Percentiles rank a stretch among this genome's conserved stretches.
phyloP scores from a whole-genome alignment of 2,329 filamentous ascomycete genomes.

The Pseudogymnoascus verrucosus region DNA sequence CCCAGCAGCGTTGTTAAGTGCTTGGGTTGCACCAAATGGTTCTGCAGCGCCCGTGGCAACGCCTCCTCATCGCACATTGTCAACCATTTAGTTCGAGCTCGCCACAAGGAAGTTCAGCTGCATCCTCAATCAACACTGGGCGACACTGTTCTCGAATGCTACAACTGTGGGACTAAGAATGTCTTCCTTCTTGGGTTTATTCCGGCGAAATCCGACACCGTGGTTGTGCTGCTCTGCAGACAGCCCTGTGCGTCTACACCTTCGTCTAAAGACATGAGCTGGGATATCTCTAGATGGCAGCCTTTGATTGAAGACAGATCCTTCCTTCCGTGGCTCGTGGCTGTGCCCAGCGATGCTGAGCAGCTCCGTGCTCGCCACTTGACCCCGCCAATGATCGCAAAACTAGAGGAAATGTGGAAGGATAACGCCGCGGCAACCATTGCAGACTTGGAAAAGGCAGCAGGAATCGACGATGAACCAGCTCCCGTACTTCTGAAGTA shows the following conservation, averaged over 20 bases:
- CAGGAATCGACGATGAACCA: constrained; percentile 89
- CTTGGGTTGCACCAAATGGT: constrained; percentile 94
- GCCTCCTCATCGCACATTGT: constrained; percentile 96
- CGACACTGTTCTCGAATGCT: constrained; percentile 95
- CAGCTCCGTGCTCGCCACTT: constrained; percentile 91
- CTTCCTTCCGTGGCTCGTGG: constrained; percentile 89
- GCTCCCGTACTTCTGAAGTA: constrained; percentile 88
- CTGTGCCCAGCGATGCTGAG: constrained; percentile 82
- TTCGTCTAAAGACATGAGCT: constrained; percentile 98
- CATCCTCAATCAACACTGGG: constrained; percentile 89
- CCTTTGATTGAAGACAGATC: constrained; percentile 94
- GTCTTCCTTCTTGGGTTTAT: constrained; percentile 97
- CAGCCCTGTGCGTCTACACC: constrained; percentile 92
- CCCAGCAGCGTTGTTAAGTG: constrained; percentile 94
- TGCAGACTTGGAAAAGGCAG: constrained; percentile 82
- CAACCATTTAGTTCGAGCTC: constrained; percentile 92
- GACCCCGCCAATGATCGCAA: constrained; percentile 89
- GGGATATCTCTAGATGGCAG: constrained; percentile 97
- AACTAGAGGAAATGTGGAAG: constrained; percentile 98
- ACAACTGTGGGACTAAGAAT: constrained; percentile 99
- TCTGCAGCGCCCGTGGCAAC: constrained; percentile 94
- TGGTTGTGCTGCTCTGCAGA: constrained; percentile 91
- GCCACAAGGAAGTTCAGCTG: constrained; percentile 97
- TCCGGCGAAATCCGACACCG: constrained; percentile 95
- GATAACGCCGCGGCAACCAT: constrained; percentile 84